Percentiles rank a stretch among this genome's conserved stretches.
Conservation (phyloP, 441 rosid species). For the Erysimum cheiri region DNA sequence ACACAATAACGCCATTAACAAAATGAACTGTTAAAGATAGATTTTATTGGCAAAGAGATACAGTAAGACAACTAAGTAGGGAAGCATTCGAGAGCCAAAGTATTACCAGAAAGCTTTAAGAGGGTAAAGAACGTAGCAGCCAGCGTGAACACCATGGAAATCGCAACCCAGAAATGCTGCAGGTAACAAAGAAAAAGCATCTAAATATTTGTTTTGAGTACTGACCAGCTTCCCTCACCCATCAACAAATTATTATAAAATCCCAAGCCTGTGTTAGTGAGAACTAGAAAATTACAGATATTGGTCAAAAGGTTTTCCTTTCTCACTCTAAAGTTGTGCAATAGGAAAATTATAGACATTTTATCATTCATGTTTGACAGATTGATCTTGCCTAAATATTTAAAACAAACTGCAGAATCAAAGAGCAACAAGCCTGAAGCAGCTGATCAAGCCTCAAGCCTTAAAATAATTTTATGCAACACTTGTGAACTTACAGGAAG, state of each 20-base stretch:
- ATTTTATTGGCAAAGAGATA: slow-evolving; percentile 6
- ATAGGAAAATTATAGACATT: slow-evolving; percentile 11
- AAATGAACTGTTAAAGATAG: background rate
- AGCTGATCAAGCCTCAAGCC: slow-evolving; percentile 29
- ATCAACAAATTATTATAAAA: slow-evolving; percentile 24
- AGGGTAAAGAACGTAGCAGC: slow-evolving; percentile 91
- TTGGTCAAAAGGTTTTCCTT: slow-evolving; percentile 13
- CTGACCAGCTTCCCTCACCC: slow-evolving; percentile 12
- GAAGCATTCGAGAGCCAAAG: slow-evolving; percentile 11
- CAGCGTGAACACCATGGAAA: slow-evolving; percentile 92
- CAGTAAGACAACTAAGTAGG: slow-evolving; percentile 10
- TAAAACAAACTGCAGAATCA: background rate
- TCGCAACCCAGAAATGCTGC: slow-evolving; percentile 98
- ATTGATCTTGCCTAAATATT: slow-evolving; percentile 10
- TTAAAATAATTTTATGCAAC: background rate
- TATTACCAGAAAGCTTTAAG: slow-evolving; percentile 86
- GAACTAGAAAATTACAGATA: slow-evolving; percentile 18
- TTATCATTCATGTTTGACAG: slow-evolving; percentile 23
- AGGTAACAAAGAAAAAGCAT: slow-evolving; percentile 31
- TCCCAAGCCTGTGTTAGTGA: slow-evolving; percentile 23
- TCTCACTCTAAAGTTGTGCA: slow-evolving; percentile 18
- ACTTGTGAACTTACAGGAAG: slow-evolving; percentile 74
- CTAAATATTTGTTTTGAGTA: slow-evolving; percentile 18
- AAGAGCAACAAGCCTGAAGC: slow-evolving; percentile 16
- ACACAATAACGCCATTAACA: slow-evolving; percentile 14